phyloP scores from a whole-genome alignment of 768 basidiomycete species.

The Strobilomyces echinocephalus region DNA sequence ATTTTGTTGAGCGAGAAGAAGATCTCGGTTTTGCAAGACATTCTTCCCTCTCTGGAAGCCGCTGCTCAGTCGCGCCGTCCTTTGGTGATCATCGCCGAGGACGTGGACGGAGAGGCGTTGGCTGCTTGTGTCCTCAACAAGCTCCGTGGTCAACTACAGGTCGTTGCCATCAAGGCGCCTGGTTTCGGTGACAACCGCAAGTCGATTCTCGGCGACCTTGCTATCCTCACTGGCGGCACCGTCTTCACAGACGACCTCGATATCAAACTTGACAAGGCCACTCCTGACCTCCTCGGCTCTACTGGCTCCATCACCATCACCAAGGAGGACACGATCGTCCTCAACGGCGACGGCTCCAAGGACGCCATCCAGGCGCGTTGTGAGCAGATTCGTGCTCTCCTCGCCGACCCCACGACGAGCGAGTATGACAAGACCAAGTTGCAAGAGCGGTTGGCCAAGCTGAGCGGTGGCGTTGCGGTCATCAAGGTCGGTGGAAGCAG shows the following conservation, averaged over 20 bases:
- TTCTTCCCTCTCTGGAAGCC: constrained; percentile 85
- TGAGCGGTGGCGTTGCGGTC: constrained; percentile 94
- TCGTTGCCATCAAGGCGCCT: constrained; percentile 93
- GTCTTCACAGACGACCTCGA: constrained; percentile 97
- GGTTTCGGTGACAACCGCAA: constrained; percentile 99
- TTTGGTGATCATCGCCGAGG: constrained; percentile 94
- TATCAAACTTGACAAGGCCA: constrained; percentile 57
- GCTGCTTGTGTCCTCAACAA: constrained; percentile 99
- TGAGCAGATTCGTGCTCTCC: constrained; percentile 87
- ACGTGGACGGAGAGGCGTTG: constrained; percentile 95
- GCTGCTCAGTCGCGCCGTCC: constrained; percentile 83
- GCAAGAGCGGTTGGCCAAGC: constrained; percentile 95
- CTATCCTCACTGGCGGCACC: constrained; percentile 95
- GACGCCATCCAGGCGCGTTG: constrained; percentile 87
- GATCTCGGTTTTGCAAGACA: constrained; percentile 91
- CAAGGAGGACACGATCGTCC: constrained; percentile 94
- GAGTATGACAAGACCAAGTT: constrained; percentile 95
- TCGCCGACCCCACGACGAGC: constrained; percentile 77
- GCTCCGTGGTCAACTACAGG: constrained; percentile 94
- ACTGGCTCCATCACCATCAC: constrained; percentile 91
- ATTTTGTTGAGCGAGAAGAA: constrained; percentile 97
- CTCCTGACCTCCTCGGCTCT: constrained; percentile 82
- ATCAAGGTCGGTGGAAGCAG: constrained; percentile 93
- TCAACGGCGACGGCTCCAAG: constrained; percentile 92
- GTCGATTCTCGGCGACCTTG: constrained; percentile 93